Conservation (phyloP, 1,139 yeast species). For the Yamadazyma atmosphaerica region DNA sequence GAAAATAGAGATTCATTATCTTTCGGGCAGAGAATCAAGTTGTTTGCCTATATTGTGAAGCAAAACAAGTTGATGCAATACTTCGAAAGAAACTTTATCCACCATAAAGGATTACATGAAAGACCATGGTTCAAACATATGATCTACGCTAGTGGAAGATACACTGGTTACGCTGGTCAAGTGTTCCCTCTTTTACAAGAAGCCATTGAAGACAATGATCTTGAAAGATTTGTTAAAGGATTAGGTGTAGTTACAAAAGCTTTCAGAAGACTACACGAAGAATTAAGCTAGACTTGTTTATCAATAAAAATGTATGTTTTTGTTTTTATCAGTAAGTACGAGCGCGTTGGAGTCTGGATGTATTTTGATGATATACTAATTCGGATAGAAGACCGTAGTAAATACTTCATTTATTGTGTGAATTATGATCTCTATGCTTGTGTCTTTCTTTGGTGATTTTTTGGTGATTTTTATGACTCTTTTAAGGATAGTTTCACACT, state of each 20-base stretch:
- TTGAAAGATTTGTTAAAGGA: conserved; percentile 57
- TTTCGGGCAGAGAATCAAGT: conserved; percentile 45
- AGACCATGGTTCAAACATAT: conserved; percentile 89
- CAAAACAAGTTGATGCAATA: conserved; percentile 48
- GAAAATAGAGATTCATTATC: conserved; percentile 34
- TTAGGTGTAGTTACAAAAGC: conserved; percentile 46
- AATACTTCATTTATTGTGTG: too few relatives aligned
- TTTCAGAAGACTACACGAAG: conserved; percentile 24
- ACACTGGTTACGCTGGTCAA: conserved; percentile 85
- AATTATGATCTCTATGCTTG: too few relatives aligned
- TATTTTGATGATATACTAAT: too few relatives aligned
- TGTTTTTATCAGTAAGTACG: too few relatives aligned
- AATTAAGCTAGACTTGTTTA: conserved; percentile 1
- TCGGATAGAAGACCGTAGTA: too few relatives aligned
- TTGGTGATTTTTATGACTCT: neutral
- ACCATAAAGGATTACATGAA: conserved; percentile 59
- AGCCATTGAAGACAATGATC: conserved; percentile 70
- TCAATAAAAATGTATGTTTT: neutral
- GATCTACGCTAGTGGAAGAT: conserved; percentile 80
- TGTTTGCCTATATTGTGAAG: conserved; percentile 31
- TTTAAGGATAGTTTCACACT: too few relatives aligned
- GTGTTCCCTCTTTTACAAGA: conserved; percentile 78
- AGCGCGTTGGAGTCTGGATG: too few relatives aligned
- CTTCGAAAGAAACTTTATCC: conserved; percentile 68
- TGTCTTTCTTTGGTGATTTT: too few relatives aligned